A percentile compares a stretch with the other conserved stretches of the same genome.
phyloP scores from a whole-genome alignment of 768 basidiomycete species.

The Xerocomus spinulosus region DNA sequence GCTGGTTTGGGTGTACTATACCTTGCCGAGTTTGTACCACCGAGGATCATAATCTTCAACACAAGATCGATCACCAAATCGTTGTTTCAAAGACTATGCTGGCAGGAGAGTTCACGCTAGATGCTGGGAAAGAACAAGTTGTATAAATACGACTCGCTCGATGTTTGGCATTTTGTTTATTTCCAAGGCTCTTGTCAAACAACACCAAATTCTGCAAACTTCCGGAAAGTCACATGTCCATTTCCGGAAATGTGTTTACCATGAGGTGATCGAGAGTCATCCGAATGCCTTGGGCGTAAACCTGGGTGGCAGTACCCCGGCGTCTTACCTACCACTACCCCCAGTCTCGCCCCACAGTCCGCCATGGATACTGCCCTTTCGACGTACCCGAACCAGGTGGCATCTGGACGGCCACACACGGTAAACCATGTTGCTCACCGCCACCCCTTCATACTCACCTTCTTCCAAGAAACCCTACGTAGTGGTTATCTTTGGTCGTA shows the following conservation, averaged over 20 bases:
- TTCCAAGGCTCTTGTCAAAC: constrained; percentile 10
- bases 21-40: too few relatives aligned
- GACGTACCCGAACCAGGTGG: neutral
- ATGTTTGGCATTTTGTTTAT: too few relatives aligned
- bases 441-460: neutral
- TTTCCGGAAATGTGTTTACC: constrained; percentile 5
- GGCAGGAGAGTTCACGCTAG: too few relatives aligned
- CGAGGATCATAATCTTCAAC: too few relatives aligned
- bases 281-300: neutral
- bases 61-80: too few relatives aligned
- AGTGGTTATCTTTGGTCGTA: constrained; percentile 27
- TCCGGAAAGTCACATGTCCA: neutral
- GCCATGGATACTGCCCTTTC: constrained; percentile 1
- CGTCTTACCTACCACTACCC: neutral
- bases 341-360: neutral
- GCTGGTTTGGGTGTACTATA: constrained; percentile 3
- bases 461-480: constrained; percentile 13
- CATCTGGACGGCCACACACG: neutral
- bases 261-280: constrained; percentile 10
- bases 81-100: too few relatives aligned
- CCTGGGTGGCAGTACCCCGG: neutral
- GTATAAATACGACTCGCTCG: too few relatives aligned
- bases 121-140: too few relatives aligned
- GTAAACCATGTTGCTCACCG: neutral
- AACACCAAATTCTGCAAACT: neutral